Base-by-base conservation (phyloP, 441 rosid genomes). In the Euphorbia neoarborescens region DNA sequence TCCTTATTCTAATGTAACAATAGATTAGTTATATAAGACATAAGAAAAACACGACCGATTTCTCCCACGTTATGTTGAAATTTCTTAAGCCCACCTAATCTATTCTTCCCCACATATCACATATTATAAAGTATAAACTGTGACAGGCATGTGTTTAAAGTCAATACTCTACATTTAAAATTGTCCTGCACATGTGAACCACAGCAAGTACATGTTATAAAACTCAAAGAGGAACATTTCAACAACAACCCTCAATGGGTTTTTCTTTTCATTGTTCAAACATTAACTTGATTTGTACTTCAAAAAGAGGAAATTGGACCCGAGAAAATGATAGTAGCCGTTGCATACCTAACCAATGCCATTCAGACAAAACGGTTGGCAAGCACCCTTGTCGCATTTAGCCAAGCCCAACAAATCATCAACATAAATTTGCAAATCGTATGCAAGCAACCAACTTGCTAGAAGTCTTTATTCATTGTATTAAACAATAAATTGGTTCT, bases 141-240 rank as follows among this genome's bases (percentile, higher is more conserved):
- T 71, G 15, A 17, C 30, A 25, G 32, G 32, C 38, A 72, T 27
- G 25, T 34, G 34, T 46, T 62, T 44, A 17, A 46, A 62, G 38
- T 34, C 66, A 59, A 42, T 48, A 37, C 32, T 32, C 22, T 44
- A 44, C 28, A 3, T 24, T 13, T n/a, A n/a, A 30, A 62, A 19
- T 56, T 62, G 24, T 30, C 27, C 72, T 46, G 42, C 71, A 74
- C 66, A 76, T 34, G 69, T 32, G 71, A 74, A 69, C 66, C 62
- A 51, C 42, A 37, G n/a, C 40, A 66, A 37, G 19, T 32, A 66
- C 51, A 53, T 15, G 30, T 44, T 46, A 66, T 20, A 46, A 68
- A 34, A 56, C 46, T 35, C 51, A 51, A 35, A 40, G 71, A 14
- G 37, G 61, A 56, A 44, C 54, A 38, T 37, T 68, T 37, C 63